These are phyloP conservation scores for Teunomyces lycoperdinae DNA, from an alignment of 805 yeast genomes.

Conservation along the genomic window DNA sequence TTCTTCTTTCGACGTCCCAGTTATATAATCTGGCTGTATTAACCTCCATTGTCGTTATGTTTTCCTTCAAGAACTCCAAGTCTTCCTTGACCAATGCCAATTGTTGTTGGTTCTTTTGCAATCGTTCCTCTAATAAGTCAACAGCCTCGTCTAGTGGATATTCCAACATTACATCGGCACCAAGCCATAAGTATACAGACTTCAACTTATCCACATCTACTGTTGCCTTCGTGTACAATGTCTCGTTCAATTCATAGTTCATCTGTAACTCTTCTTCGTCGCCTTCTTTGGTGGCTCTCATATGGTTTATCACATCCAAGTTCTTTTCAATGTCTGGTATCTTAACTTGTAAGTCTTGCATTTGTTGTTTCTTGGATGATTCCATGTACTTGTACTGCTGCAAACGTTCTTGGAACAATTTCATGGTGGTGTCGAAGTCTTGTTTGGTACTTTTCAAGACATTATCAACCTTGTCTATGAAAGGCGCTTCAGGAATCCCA, in stretches of 20 bases:
- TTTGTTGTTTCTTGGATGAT: conserved; percentile 47
- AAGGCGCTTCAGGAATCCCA: conserved; percentile 96
- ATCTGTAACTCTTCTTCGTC: conserved; percentile 43
- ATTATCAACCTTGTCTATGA: conserved; percentile 78
- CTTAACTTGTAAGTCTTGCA: conserved; percentile 56
- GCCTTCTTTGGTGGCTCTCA: conserved; percentile 47
- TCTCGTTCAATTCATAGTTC: conserved; percentile 91
- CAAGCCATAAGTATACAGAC: conserved; percentile 87
- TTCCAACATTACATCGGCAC: conserved; percentile 96
- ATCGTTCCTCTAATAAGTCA: conserved; percentile 59
- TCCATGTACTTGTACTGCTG: conserved; percentile 92
- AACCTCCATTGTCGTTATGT: conserved; percentile 96
- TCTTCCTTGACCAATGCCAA: conserved; percentile 72
- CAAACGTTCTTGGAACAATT: conserved; percentile 78
- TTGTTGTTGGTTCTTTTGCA: conserved; percentile 59
- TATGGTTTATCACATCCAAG: conserved; percentile 64
- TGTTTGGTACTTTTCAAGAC: conserved; percentile 59
- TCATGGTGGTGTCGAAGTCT: conserved; percentile 69
- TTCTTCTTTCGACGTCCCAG: conserved; percentile 83
- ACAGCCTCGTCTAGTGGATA: conserved; percentile 89
- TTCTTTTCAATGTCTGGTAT: conserved; percentile 92
- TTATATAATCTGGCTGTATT: conserved; percentile 90
- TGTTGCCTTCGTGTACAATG: conserved; percentile 80
- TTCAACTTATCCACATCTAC: conserved; percentile 55
- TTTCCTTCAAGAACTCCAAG: conserved; percentile 77